Percentiles rank a stretch among this genome's conserved stretches.
Evolutionary conservation across 1,284 basidiomycete genomes (phyloP).

Genomic region (Macrocystidia cucumis): DNA sequence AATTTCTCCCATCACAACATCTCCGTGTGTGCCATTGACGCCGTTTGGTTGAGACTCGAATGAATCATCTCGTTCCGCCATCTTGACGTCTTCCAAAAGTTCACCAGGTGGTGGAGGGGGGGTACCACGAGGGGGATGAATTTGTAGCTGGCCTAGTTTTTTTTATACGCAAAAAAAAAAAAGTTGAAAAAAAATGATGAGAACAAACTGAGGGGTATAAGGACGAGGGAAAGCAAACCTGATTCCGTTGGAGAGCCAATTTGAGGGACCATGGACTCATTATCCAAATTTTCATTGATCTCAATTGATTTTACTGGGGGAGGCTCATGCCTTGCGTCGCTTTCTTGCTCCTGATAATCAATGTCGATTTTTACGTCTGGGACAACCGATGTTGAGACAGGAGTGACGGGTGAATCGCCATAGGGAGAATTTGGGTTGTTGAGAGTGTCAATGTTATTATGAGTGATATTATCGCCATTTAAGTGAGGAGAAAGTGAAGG

Average conservation of each 20-base stretch:
- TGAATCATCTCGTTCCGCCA: conserved; percentile 22
- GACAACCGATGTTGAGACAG: conserved; percentile 40
- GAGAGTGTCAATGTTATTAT: neutral
- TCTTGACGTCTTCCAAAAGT: conserved; percentile 40
- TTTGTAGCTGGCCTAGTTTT: conserved; percentile 35
- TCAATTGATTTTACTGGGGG: conserved; percentile 33
- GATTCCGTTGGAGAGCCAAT: conserved; percentile 36
- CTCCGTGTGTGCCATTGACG: conserved; percentile 25
- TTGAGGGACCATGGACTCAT: conserved; percentile 36
- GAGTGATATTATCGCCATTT: conserved; percentile 15
- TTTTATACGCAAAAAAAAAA: conserved; percentile 11
- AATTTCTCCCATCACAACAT: conserved; percentile 45
- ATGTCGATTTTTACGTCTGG: conserved; percentile 54
- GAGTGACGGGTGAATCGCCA: conserved; percentile 53
- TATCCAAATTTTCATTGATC: conserved; percentile 18
- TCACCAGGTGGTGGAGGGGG: conserved; percentile 40
- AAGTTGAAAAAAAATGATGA: conserved; percentile 19
- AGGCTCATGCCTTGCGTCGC: conserved; percentile 55
- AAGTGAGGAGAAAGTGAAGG: conserved; percentile 24
- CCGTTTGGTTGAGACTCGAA: conserved; percentile 12
- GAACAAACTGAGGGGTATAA: conserved; percentile 14
- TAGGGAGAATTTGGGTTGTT: conserved; percentile 25
- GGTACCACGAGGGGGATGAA: conserved; percentile 35
- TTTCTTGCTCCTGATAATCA: conserved; percentile 53
- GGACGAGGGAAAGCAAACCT: conserved; percentile 30